Evolutionary conservation across 371 early-diverging fungal species (phyloP).

Genomic region (Batkoa obscura): DNA sequence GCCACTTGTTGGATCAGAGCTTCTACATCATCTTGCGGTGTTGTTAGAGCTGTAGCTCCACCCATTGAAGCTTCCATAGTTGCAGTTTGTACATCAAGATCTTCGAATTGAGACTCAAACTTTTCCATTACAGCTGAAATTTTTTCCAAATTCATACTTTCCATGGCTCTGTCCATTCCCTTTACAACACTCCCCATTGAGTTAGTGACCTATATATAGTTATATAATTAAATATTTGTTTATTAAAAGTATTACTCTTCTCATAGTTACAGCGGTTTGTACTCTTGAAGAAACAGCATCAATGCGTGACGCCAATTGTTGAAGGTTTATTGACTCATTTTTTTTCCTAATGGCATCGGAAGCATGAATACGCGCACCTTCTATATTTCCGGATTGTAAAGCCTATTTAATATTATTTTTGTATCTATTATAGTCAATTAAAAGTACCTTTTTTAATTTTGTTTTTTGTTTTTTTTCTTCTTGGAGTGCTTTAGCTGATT

Average conservation of each 20-base stretch:
- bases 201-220: constrained; percentile 23
- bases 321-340: constrained; percentile 75
- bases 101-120: constrained; percentile 84
- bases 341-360: constrained; percentile 95
- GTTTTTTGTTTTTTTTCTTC: constrained; percentile 62
- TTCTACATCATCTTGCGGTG: constrained; percentile 84
- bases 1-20: constrained; percentile 81
- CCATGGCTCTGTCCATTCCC: constrained; percentile 82
- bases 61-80: constrained; percentile 85
- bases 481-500: constrained; percentile 66
- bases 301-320: constrained; percentile 71
- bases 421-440: neutral
- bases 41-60: constrained; percentile 64
- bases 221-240: neutral
- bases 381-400: constrained; percentile 81
- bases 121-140: constrained; percentile 86
- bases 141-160: constrained; percentile 81
- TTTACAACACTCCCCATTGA: constrained; percentile 74
- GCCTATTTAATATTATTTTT: constrained; percentile 26
- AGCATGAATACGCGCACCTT: constrained; percentile 86
- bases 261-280: constrained; percentile 91
- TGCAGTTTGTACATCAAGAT: constrained; percentile 79
- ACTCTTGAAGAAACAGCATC: constrained; percentile 85
- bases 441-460: constrained; percentile 68
- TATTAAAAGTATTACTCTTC: constrained; percentile 24